Base-by-base conservation (phyloP, 2,329 filamentous ascomycete species). In the Xylariaceae sp. region DNA sequence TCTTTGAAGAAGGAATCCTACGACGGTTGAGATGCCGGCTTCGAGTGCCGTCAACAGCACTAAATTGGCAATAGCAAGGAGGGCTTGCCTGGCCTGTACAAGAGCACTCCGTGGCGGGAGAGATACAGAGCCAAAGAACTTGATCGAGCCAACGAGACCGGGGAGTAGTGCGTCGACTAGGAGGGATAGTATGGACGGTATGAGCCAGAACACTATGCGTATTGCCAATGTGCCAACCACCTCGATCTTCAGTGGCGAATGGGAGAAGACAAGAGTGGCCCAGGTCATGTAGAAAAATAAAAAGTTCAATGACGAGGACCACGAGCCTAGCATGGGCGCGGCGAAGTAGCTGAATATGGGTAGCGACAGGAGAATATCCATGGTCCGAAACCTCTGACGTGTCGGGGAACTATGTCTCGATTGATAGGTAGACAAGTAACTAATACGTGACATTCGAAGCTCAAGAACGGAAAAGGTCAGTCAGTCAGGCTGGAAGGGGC, bases 261-360 rank as follows among this genome's bases (percentile, higher is more conserved):
- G 87, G 5, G 87, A 87, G 2, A 92, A 75, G 40, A 95, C 83
- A 34, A 96, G 79, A 0, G 89, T 92, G 4, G 84, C 84, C 91
- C 91, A 96, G 63, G 89, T 92, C 74, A 95, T 81, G 70, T 91
- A 92, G 72, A 96, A 94, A 75, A 95, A 91, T 59, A 95, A 74
- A 29, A 95, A 74, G 70, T 94, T 96, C 60, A 95, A 76, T 1
- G 86, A 91, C 1, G 90, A 92, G 11, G 78, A 86, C 74, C 87
- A 91, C 5, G 87, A 86, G 5, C 82, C 80, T 55, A 84, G 69
- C 46, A 79, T 75, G 1, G 83, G 80, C 26, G 82, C 78, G 47
- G 85, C 74, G 63, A 88, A 76, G 65, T 85, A 87, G 31, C 86
- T 87, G 41, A 89, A 72, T 60, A 89, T 79, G 1, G 88, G 88